phyloP scores from a whole-genome alignment of 352 stramenopile species.

The Phytopythium sindhum region DNA sequence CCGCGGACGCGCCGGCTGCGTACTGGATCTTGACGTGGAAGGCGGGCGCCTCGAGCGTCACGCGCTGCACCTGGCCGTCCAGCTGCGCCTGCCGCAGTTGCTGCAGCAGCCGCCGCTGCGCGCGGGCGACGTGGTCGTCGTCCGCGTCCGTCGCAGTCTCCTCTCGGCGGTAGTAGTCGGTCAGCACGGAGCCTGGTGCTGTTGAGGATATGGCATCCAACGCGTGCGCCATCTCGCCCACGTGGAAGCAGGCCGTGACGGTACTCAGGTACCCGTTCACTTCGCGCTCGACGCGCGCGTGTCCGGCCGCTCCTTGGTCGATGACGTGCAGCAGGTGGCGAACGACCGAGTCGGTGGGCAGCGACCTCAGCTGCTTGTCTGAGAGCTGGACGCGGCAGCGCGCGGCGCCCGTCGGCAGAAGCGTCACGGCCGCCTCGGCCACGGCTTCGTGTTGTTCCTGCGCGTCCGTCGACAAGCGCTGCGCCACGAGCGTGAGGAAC shows the following conservation, averaged over 20 bases:
- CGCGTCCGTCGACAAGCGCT: slow-evolving; percentile 15
- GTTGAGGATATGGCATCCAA: not conserved
- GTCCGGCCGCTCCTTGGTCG: slow-evolving; percentile 6
- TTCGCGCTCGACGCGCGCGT: slow-evolving; percentile 24
- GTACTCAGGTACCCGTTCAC: slow-evolving; percentile 66
- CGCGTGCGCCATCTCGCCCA: slow-evolving; percentile 41
- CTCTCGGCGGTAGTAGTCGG: not conserved
- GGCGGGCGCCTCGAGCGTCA: slow-evolving; percentile 43
- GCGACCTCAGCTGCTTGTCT: slow-evolving; percentile 42
- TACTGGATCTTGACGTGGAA: slow-evolving; percentile 55
- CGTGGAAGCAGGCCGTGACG: slow-evolving; percentile 48
- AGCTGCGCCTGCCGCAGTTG: slow-evolving; percentile 44
- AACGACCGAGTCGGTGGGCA: slow-evolving; percentile 26
- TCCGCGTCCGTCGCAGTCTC: slow-evolving; percentile 14
- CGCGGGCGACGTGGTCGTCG: slow-evolving; percentile 20
- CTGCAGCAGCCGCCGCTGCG: slow-evolving; percentile 49
- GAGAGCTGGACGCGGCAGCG: slow-evolving; percentile 50
- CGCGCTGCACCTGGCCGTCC: slow-evolving; percentile 51
- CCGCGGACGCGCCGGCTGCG: not conserved
- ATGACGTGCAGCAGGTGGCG: slow-evolving; percentile 22
- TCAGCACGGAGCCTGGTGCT: not conserved
- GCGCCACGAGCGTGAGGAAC: slow-evolving; percentile 61
- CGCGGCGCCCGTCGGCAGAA: slow-evolving; percentile 50
- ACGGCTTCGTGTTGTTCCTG: slow-evolving; percentile 6
- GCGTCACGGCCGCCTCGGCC: slow-evolving; percentile 15